Conservation (phyloP, 164 flowering plant genomes). For the Chimonanthus salicifolius region DNA sequence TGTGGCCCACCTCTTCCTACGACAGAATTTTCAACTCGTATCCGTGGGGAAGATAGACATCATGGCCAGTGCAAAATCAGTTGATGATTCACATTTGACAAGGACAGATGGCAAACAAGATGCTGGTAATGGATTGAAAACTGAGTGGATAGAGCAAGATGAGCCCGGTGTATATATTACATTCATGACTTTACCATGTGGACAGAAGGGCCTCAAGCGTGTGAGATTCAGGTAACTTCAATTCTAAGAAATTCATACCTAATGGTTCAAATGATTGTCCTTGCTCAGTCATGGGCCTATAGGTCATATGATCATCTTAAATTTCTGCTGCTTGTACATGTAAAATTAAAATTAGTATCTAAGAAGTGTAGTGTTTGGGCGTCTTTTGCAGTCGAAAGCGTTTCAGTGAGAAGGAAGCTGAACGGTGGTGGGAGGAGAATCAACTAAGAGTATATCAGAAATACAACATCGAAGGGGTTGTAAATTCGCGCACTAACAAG, state of each 20-base stretch:
- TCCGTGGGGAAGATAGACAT: constrained; percentile 12
- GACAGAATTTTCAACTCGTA: constrained; percentile 18
- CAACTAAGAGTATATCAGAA: constrained; percentile 41
- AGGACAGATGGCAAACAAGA: constrained; percentile 18
- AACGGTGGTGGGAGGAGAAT: constrained; percentile 66
- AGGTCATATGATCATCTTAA: not conserved
- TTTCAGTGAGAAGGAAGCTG: constrained; percentile 55
- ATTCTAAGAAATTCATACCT: not conserved
- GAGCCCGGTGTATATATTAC: constrained; percentile 76
- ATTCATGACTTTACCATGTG: constrained; percentile 37
- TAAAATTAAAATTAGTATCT: not conserved
- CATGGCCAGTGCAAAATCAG: constrained; percentile 11
- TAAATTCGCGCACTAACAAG: constrained; percentile 17
- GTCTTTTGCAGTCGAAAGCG: constrained; percentile 43
- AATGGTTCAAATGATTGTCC: not conserved
- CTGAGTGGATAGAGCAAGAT: constrained; percentile 65
- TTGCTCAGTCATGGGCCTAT: not conserved
- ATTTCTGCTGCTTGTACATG: not conserved
- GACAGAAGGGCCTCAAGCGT: constrained; percentile 56
- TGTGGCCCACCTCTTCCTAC: constrained; percentile 28
- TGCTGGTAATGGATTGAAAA: constrained; percentile 19
- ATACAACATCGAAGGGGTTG: constrained; percentile 34
- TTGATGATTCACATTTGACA: constrained; percentile 16
- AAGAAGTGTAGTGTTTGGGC: not conserved
- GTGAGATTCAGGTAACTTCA: constrained; percentile 65